Percentiles rank a stretch among this genome's conserved stretches.
Conservation (phyloP, 2,329 filamentous ascomycete species). For the Fusarium decemcellulare region DNA sequence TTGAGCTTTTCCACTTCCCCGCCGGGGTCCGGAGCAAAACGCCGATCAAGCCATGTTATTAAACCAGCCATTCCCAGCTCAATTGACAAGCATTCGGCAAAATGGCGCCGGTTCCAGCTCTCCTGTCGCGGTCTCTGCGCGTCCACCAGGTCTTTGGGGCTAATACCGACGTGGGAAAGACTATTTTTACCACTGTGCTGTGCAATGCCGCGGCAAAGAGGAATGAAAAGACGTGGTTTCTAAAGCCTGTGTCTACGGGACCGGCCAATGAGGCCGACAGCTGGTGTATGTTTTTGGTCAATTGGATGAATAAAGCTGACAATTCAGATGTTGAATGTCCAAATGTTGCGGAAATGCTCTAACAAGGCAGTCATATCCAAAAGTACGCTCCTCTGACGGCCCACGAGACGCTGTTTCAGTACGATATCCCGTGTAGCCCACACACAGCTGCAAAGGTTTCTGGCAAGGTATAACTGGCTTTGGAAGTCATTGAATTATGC, state of each 20-base stretch:
- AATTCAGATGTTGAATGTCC: background rate
- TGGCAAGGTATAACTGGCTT: no score
- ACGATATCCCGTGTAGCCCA: constrained; percentile 81
- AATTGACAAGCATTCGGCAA: background rate
- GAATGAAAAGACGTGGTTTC: constrained; percentile 69
- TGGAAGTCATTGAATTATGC: background rate
- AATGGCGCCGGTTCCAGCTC: constrained; percentile 67
- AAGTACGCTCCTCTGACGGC: constrained; percentile 68
- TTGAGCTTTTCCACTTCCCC: constrained; percentile 22
- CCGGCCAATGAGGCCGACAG: constrained; percentile 78
- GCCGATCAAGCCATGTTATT: constrained; percentile 17
- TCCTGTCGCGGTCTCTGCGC: constrained; percentile 78
- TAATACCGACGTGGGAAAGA: constrained; percentile 90
- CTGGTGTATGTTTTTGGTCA: constrained; percentile 60
- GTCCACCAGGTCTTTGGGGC: constrained; percentile 85
- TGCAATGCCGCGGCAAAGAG: constrained; percentile 71
- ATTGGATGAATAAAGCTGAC: background rate
- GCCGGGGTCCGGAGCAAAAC: constrained; percentile 6
- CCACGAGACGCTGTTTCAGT: constrained; percentile 76
- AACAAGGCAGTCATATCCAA: constrained; percentile 70
- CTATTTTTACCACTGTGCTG: constrained; percentile 81
- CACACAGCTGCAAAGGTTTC: constrained; percentile 75
- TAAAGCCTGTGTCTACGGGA: constrained; percentile 89
- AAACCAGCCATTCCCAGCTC: constrained; percentile 16
- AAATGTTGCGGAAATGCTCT: background rate